A percentile compares a stretch with the other conserved stretches of the same genome.
Conservation (phyloP, 1,284 basidiomycete species). For the Inonotus obliquus region DNA sequence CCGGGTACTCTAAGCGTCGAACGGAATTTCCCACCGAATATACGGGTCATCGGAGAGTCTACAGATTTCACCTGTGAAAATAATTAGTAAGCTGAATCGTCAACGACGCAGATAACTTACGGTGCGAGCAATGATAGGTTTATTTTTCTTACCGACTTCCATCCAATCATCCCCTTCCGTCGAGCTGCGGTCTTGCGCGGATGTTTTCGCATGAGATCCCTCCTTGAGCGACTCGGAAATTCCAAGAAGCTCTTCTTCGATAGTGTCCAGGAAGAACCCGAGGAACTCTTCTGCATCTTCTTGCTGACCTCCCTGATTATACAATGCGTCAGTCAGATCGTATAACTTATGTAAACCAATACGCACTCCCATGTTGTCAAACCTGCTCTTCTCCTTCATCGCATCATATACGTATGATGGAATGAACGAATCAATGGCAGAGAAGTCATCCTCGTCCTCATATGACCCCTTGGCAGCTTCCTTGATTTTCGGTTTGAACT, state of each 20-base stretch:
- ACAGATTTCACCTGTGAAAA: constrained; percentile 61
- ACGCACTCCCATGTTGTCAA: constrained; percentile 87
- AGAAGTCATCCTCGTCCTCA: constrained; percentile 34
- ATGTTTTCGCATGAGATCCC: constrained; percentile 23
- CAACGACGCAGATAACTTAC: constrained; percentile 39
- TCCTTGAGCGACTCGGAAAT: constrained; percentile 50
- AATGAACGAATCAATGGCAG: constrained; percentile 67
- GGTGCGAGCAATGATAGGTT: constrained; percentile 76
- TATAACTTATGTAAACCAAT: constrained; percentile 2
- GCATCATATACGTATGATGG: constrained; percentile 92
- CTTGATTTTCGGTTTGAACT: constrained; percentile 53
- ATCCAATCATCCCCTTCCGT: constrained; percentile 73
- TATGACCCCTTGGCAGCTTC: constrained; percentile 35
- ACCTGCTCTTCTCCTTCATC: constrained; percentile 92
- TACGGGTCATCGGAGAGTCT: constrained; percentile 85
- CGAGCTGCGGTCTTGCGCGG: constrained; percentile 34
- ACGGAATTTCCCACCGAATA: constrained; percentile 94
- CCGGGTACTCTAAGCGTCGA: constrained; percentile 80
- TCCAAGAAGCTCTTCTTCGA: constrained; percentile 88
- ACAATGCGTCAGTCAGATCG: constrained; percentile 7
- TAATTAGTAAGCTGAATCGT: background rate
- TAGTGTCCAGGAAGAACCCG: constrained; percentile 93
- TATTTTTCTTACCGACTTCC: constrained; percentile 91
- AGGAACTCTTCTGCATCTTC: constrained; percentile 99
- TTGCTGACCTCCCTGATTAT: constrained; percentile 77